Evolutionary conservation across 805 yeast species (phyloP), one percentile per base, ranked within the genome.

Genomic region (Kazachstania bromeliacearum): DNA sequence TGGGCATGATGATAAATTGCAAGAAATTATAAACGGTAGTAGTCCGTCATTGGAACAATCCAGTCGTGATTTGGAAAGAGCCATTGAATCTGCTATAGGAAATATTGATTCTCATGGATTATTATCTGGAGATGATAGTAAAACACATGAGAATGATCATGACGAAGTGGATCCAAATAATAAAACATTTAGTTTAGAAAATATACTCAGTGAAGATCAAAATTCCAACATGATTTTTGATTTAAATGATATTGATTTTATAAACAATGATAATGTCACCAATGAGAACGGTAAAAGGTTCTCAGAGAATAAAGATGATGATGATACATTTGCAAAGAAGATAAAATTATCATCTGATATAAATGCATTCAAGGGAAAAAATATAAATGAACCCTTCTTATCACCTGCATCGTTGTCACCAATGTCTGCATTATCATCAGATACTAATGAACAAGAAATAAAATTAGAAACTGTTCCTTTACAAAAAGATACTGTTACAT

Each of bases 391-490:
- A 28, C 45, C 40, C 20, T 33, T 39, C 13, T 14, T 61, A 19
- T 55, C 66, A 6, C 68, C 68, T 4, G 64, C 50, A 17, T 62
- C 67, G 1, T 38, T 62, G 19, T 47, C 60, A 9, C 60, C 67
- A 7, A 43, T 50, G 5, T 53, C 60, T 5, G 28, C 43, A 33
- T 17, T 31, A 15, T 33, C 38, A 12, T 31, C 41, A 4, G 39
- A 36, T 8, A 31, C 17, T n/a, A 39, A 10, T 28, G 42, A 35
- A 13, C 14, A 14, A 4, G 15, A 26, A 14, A 10, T 13, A 14
- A 26, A 26, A 26, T 26, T 26, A 4, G 29, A 26, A n/a, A n/a
- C n/a, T n/a, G n/a, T n/a, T n/a, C n/a, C n/a, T n/a, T n/a, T n/a
- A n/a, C n/a, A n/a, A n/a, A n/a, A n/a, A n/a, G n/a, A n/a, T n/a